Evolutionary conservation across 108 stramenopile species (phyloP), one percentile per base, ranked within the genome.

Genomic region (Nannochloropsis oceanica): DNA sequence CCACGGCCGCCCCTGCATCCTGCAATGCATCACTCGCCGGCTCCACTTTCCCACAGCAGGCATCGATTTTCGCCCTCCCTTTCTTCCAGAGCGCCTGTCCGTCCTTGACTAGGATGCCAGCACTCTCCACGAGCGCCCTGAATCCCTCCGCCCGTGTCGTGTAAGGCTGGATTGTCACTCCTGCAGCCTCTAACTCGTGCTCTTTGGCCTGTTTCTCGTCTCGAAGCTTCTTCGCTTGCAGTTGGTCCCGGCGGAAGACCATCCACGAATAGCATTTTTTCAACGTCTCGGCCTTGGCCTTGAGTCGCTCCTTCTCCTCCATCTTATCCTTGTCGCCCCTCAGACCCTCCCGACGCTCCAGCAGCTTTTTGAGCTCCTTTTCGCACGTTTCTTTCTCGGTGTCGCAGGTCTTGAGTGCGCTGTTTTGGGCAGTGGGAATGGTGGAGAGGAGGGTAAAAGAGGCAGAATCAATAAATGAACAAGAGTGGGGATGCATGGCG

Each of bases 291-390:
- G 44, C 43, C 83, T 25, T 14, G 20, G 27, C 34, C 43, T 83
- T 44, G 25, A 83, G 43, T 14, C 43, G 27, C 7, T 83, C 43
- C 43, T 44, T 84, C 59, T 73, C 84, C 26, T 59, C 43, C 84
- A 26, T 46, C 26, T 84, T 44, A 3, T 25, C 46, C 44, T 79
- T 84, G 25, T 44, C 46, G 27, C 84, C 26, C 84, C 9, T 24
- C 43, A 26, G 25, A 59, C 26, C 84, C 84, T 84, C 44, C 27
- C 44, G 25, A n/a, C 81, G 43, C 83, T 43, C 27, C 83, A 89
- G 83, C 42, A 90, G 85, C 42, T 84, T 80, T 25, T 87, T 84
- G 27, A 94, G 80, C 42, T 92, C 90, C 24, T 73, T 43, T 44
- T 92, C 85, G 80, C 27, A 27, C 80, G 82, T n/a, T 13, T 82